Conservation (phyloP, 345 rosid species). For the Ceriops decandra region DNA sequence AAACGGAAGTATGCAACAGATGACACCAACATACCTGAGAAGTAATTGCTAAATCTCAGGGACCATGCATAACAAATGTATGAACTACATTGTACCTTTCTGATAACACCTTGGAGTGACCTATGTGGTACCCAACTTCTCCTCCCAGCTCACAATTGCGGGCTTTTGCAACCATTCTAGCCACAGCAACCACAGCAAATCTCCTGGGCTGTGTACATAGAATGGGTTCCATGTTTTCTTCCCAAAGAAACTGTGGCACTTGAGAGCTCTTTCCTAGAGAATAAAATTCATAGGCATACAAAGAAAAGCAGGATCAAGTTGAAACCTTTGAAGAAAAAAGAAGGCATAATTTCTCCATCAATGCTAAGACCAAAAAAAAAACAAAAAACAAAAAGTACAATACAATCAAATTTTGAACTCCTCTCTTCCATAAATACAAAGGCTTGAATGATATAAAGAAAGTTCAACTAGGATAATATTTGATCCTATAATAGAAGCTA, state of each 20-base stretch:
- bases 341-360: too few species aligned
- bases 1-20: background rate
- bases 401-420: too few species aligned
- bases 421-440: too few species aligned
- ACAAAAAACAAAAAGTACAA: too few species aligned
- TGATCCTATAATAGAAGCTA: too few species aligned
- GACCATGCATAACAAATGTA: background rate
- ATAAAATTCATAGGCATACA: background rate
- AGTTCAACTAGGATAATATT: too few species aligned
- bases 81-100: slow-evolving; percentile 37
- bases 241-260: slow-evolving; percentile 86
- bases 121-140: slow-evolving; percentile 93
- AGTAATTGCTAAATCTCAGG: background rate
- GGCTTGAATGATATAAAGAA: too few species aligned
- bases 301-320: background rate
- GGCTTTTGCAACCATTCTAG: slow-evolving; percentile 85
- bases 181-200: slow-evolving; percentile 94
- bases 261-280: slow-evolving; percentile 90
- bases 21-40: background rate
- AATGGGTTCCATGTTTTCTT: slow-evolving; percentile 63
- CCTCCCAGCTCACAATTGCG: slow-evolving; percentile 77
- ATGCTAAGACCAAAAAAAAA: too few species aligned
- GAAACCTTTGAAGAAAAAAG: background rate
- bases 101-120: slow-evolving; percentile 69
- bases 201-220: slow-evolving; percentile 91